These are phyloP conservation scores for Cicer cuneatum DNA, from an alignment of 306 rosid genomes.

Conservation along the genomic window DNA sequence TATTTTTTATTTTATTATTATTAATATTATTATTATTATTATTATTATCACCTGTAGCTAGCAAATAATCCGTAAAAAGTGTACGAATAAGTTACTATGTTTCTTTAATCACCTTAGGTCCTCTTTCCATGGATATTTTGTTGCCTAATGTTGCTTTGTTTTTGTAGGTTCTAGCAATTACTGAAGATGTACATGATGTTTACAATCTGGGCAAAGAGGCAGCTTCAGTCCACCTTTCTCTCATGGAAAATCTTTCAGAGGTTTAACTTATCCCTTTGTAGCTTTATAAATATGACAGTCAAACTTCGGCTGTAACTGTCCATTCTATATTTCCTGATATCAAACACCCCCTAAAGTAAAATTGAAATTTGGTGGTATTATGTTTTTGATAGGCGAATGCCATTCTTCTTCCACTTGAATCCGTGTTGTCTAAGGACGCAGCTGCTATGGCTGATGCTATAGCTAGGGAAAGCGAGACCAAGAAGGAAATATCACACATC, in stretches of 20 bases:
- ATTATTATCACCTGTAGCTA: conserved; percentile 12
- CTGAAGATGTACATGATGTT: conserved; percentile 95
- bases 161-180: conserved; percentile 81
- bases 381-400: conserved; percentile 71
- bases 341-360: conserved; percentile 35
- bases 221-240: conserved; percentile 74
- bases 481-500: conserved; percentile 79
- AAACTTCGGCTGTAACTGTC: conserved; percentile 8
- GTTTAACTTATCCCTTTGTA: conserved; percentile 50
- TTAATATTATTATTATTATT: not conserved
- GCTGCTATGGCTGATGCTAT: conserved; percentile 89
- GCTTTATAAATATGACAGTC: conserved; percentile 5
- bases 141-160: conserved; percentile 32
- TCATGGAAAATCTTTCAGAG: conserved; percentile 86
- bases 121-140: conserved; percentile 28
- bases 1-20: too few species aligned
- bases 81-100: conserved; percentile 25
- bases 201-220: conserved; percentile 91
- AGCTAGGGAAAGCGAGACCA: conserved; percentile 74
- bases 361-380: conserved; percentile 45
- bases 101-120: conserved; percentile 27
- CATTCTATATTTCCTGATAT: conserved; percentile 29
- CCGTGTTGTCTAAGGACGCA: conserved; percentile 88
- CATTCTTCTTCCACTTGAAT: conserved; percentile 87
- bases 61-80: conserved; percentile 20